Base-by-base conservation (phyloP, 2,329 filamentous ascomycete species). In the Fusarium odoratissimum region DNA sequence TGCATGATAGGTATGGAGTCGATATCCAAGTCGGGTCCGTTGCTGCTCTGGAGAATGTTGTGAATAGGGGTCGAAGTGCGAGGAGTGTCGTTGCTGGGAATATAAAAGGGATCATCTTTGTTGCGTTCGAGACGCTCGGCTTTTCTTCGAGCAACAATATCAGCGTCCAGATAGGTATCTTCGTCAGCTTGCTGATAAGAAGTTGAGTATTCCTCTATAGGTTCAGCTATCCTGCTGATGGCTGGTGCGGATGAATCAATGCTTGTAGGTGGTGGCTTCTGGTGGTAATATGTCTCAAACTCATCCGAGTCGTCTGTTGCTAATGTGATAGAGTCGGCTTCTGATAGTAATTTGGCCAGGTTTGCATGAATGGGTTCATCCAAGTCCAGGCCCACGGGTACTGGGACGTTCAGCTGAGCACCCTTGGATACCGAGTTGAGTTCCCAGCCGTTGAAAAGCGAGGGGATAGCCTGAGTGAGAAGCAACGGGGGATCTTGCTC, bases 1-100 rank as follows among this genome's bases (percentile, higher is more conserved):
- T 97, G 91, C 91, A 99, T 96, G 77, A 99, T 95, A 5, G 96
- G 96, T 76, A 99, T 99, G 4, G 94, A 90, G 81, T 99, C 96
- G 46, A 99, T 92, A 79, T 99, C 95, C 13, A 98, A 84, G 48
- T 93, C 92, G 5, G 92, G 91, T 4, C 91, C 92, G 78, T 95
- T 95, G 64, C 90, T 90, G 64, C 87, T 90, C 65, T 90, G 88
- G 6, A 93, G 84, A 64, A 96, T 94, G 72, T 90, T 93, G 77
- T 95, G 93, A 55, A 96, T 91, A 1, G 93, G 93, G 2, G 93
- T 95, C 1, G 92, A 92, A 10, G 88, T 88, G 38, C 90, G 89
- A 8, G 89, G 90, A 1, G 84, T 82, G n/a, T 83, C 83, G 31
- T 85, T 86, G 45, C 83, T 84, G 40, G 83, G 84, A 77, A 99